Percentiles rank a stretch among this genome's conserved stretches.
phyloP scores from a whole-genome alignment of 768 basidiomycete species.

The Pseudohyphozyma bogoriensis region DNA sequence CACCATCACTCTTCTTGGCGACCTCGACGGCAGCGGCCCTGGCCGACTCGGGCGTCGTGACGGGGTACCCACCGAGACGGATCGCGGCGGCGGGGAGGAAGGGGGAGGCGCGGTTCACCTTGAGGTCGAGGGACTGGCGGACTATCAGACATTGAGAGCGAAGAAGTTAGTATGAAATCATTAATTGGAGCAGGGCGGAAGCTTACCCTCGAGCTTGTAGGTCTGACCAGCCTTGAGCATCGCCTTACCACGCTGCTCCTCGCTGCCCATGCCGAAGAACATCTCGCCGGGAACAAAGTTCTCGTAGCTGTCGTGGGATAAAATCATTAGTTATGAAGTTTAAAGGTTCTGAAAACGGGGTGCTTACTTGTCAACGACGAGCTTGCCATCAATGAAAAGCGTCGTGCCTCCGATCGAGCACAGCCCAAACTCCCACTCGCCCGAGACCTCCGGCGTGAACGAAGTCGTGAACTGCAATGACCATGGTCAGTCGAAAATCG shows the following conservation, averaged over 20 bases:
- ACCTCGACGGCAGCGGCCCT: constrained; percentile 17
- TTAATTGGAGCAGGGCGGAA: no score
- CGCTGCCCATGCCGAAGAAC: background rate
- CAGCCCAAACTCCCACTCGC: constrained; percentile 25
- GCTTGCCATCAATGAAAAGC: constrained; percentile 27
- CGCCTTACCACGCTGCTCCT: no score
- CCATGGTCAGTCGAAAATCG: no score
- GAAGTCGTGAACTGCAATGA: constrained; percentile 7
- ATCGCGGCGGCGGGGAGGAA: constrained; percentile 16
- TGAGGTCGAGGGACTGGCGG: no score
- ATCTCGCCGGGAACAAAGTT: no score
- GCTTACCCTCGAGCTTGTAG: no score
- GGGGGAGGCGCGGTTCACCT: constrained; percentile 3
- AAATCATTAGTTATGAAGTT: no score
- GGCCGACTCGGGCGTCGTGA: background rate
- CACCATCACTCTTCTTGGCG: constrained; percentile 7
- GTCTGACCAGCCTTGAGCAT: no score
- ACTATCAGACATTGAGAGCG: no score
- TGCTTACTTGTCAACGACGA: constrained; percentile 26
- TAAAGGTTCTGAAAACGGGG: no score
- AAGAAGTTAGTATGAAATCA: no score
- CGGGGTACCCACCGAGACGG: constrained; percentile 21
- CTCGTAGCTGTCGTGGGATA: no score
- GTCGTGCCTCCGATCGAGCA: constrained; percentile 14
- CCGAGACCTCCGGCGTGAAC: constrained; percentile 19